Base-by-base conservation (phyloP, 305 asterid genomes). In the Salvia sclarea region DNA sequence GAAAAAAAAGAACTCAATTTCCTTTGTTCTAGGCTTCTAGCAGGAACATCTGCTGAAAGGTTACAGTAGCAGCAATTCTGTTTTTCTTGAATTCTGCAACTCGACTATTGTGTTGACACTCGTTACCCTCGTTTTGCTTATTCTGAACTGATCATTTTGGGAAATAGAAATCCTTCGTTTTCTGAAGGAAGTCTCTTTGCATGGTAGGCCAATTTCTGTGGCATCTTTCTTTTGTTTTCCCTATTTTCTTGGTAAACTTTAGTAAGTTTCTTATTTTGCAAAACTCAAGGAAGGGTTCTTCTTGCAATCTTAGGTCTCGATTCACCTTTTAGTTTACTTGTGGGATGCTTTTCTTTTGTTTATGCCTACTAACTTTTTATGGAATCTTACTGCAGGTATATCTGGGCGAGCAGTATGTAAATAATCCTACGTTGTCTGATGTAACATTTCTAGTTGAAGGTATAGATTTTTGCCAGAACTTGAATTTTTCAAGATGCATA, bases 391-490 rank as follows among this genome's bases (percentile, higher is more conserved):
- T 78, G 78, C 95, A 95, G 98, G 98, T 95, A 67, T 91, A 89
- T 81, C 79, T 95, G 84, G 98, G 97, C 5, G 99, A 95, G 81
- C 86, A 91, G 75, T 95, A 78, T 76, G 99, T 95, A 65, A 95
- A 95, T 74, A 92, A 82, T 80, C 76, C 96, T 47, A 95, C 98
- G 24, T 70, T 92, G 53, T 88, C 99, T 18, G 99, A 95, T 64
- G 99, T 95, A 72, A 92, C 95, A 53, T 95, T 92, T 79, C 85
- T 95, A 75, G 89, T 95, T 70, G 99, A 95, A 92, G 99, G 99
- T 95, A 64, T 45, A 75, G 67, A 62, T 73, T 50, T 75, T 49
- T 57, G 20, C 38, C 61, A 48, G 40, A 70, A 54, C 58, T 49
- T 52, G 20, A 63, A 58, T 69, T 10, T 17, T 47, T 68, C 41